Base-by-base conservation (phyloP, 1,139 yeast genomes). In the Scheffersomyces cryptocercus region DNA sequence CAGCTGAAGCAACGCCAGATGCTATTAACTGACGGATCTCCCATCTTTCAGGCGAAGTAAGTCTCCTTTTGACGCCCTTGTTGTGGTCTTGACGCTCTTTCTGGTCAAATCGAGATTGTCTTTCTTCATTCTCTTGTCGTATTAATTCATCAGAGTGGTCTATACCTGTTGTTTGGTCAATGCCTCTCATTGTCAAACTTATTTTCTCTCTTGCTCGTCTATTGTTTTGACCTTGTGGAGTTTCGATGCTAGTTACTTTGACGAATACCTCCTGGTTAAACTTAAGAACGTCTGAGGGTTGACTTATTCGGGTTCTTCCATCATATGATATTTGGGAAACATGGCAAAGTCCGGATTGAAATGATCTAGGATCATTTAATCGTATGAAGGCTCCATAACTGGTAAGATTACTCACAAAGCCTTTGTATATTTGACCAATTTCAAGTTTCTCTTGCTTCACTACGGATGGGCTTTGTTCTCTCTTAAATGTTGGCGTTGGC, bases 31-130 rank as follows among this genome's bases (percentile, higher is more conserved):
- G 97, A 29, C 88, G 73, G 41, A 88, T 76, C 56, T 91, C 97
- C 96, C 97, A 91, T 45, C 91, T 67, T 61, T 91, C 98, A 1
- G 96, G 95, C 0, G 95, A 85, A 0, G 95, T 84, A 32, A 85
- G 62, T 40, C 88, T 68, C 53, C 82, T 73, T 44, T 70, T 64
- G 13, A 44, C 39, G 10, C 50, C 49, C 28, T 34, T 24, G 3
- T 34, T 14, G 37, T 35, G 20, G 31, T 42, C 40, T 62, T 28
- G 56, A 50, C 50, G 51, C 31, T 38, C 35, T 38, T 36, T 39
- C 42, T 28, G 35, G 35, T 40, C 28, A 24, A 39, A 20, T 7
- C 37, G 30, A 13, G 54, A 43, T 24, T 38, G 47, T 37, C 56
- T 46, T 29, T 59, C 62, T 37, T 67, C 64, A 43, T 68, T 60